Evolutionary conservation across 495 filamentous ascomycete genomes (phyloP), one percentile per base, ranked within the genome.

Genomic region (Penicillium desertorum): DNA sequence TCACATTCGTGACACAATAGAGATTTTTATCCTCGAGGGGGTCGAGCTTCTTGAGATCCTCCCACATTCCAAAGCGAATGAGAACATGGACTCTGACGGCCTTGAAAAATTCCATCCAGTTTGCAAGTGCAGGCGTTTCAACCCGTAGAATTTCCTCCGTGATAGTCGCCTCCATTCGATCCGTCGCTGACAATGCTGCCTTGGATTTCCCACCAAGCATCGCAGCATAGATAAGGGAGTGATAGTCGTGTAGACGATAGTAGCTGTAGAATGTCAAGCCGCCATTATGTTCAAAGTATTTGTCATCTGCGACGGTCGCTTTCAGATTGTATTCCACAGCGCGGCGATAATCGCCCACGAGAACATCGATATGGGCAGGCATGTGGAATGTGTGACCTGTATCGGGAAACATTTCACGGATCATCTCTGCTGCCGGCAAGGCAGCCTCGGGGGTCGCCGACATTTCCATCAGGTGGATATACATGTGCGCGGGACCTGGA

Each of bases 401-500:
- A 51, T 87, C 83, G 0, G 86, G 85, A 5, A 85, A 72, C 0
- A 87, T 75, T 8, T 74, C 73, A 5, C 84, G 79, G 9, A 87
- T 78, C 39, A 73, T 74, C 57, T 87, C 81, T 4, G 85, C 83
- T 4, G 75, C 76, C 2, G 68, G 67, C 5, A 87, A 65, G 0
- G 81, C 84, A 4, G 57, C 59, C 51, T 86, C 85, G 0, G 85
- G 85, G 11, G 73, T 75, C 3, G 62, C 56, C 1, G 84, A 87
- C 84, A 87, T 87, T 61, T 88, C 85, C 79, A 86, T 85, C 19
- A 85, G 71, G 59, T 88, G 86, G 42, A 87, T 86, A 62, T 86
- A 86, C 20, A 86, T 69, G 59, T 88, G 85, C 9, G 86, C 69
- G 4, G 87, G 64, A 6, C 83, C 85, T 1, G 85, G 83, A 59